Base-by-base conservation (phyloP, 2,329 filamentous ascomycete species). In the Leptographium radiaticola region DNA sequence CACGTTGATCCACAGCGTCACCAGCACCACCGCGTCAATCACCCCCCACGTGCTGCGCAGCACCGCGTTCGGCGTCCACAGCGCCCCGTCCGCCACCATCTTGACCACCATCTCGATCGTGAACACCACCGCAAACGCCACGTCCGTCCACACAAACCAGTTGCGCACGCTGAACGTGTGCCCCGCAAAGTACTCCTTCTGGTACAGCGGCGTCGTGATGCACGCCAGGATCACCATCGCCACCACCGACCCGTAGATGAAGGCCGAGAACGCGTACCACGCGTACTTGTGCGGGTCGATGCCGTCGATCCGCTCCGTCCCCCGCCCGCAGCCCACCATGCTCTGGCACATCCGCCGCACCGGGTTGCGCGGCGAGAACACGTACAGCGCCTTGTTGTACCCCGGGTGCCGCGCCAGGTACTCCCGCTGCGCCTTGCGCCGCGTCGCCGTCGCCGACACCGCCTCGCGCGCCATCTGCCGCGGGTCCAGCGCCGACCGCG, bases 191-290 rank as follows among this genome's bases (percentile, higher is more conserved):
- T 96, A 94, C 60, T 89, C 77, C 65, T 86, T 89, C 65, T 98
- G 93, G 65, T 94, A 98, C 16, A 98, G 73, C 0, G 93, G 93
- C 1, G 93, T 98, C 1, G 90, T 95, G 51, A 97, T 76, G 64
- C 91, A 98, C 34, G 93, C 93, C 51, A 98, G 77, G 46, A 96
- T 70, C n/a, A 98, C 93, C 94, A 98, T 98, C 51, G 89, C 87
- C 44, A 97, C 87, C 58, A 98, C 96, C 15, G 88, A 86, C 30
- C 86, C 83, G 66, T 98, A 98, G 53, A 97, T 87, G 62, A 98
- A 86, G 4, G 89, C 88, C 0, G 93, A 96, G 66, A 97, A 95
- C 0, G 81, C 74, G 65, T 95, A 96, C 90, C 93, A 98, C 10
- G 93, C 76, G 6, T 87, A 80, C 59, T 89, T 89, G 61, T 93